Conservation (phyloP, 2,329 filamentous ascomycete species). For the Canariomyces notabilis region DNA sequence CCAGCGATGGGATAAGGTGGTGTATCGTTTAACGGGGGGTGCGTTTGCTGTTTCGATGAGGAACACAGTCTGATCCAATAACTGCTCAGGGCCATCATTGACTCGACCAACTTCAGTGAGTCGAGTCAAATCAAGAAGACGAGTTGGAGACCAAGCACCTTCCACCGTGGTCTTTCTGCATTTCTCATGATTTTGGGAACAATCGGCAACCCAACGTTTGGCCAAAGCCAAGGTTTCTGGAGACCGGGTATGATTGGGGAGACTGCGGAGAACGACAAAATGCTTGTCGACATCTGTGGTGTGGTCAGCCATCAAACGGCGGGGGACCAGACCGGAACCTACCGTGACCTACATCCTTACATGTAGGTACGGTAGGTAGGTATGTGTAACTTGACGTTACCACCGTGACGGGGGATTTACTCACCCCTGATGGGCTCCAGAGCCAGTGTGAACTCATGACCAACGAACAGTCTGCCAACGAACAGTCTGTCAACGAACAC, state of each 20-base stretch:
- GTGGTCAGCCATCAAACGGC: neutral
- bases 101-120: no score
- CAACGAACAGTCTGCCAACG: no score
- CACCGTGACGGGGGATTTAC: no score
- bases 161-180: neutral
- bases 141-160: constrained; percentile 3
- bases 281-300: neutral
- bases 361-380: no score
- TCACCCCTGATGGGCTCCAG: neutral
- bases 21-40: neutral
- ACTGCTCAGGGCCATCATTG: neutral
- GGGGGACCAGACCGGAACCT: neutral
- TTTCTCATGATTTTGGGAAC: constrained; percentile 1
- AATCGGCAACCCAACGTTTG: neutral
- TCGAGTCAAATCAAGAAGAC: constrained; percentile 4
- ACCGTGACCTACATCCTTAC: no score
- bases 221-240: neutral
- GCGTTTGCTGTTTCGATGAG: constrained; percentile 1
- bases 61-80: neutral
- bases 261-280: neutral
- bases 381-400: no score
- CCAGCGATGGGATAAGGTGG: constrained; percentile 9
- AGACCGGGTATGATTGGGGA: neutral
- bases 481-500: no score
- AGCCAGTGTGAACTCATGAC: no score